phyloP scores from a whole-genome alignment of 2,329 filamentous ascomycete genomes.

The Colletotrichum limetticola region DNA sequence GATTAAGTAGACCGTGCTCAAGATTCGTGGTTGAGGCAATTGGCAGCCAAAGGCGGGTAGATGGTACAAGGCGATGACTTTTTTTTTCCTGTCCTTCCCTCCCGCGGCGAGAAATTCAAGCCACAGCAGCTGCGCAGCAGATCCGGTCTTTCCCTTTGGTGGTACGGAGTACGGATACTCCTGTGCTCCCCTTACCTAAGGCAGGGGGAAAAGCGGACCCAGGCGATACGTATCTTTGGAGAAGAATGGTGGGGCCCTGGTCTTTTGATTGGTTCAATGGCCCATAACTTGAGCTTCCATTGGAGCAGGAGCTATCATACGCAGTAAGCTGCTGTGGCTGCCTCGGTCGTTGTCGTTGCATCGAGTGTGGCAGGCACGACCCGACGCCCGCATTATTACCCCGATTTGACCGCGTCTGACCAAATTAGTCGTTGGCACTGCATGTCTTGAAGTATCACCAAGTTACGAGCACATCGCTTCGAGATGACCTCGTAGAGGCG shows the following conservation, averaged over 20 bases:
- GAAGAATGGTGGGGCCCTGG: background rate
- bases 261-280: background rate
- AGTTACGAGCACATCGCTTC: background rate
- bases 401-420: background rate
- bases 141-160: conserved; percentile 12
- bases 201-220: background rate
- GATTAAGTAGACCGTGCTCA: background rate
- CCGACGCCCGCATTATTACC: background rate
- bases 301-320: background rate
- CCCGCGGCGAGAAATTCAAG: background rate
- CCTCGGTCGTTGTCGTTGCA: conserved; percentile 5
- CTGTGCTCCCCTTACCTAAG: conserved; percentile 21
- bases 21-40: conserved; percentile 20
- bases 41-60: conserved; percentile 7
- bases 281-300: background rate
- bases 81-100: conserved; percentile 22
- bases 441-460: background rate
- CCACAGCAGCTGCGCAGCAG: background rate
- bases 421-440: background rate
- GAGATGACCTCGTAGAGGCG: background rate
- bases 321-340: background rate
- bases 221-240: background rate
- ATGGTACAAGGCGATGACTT: conserved; percentile 26
- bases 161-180: background rate
- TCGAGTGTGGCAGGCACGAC: background rate